These are phyloP conservation scores for Hypoxylon sp. DNA, from an alignment of 2,329 filamentous ascomycete species.

Conservation along the genomic window DNA sequence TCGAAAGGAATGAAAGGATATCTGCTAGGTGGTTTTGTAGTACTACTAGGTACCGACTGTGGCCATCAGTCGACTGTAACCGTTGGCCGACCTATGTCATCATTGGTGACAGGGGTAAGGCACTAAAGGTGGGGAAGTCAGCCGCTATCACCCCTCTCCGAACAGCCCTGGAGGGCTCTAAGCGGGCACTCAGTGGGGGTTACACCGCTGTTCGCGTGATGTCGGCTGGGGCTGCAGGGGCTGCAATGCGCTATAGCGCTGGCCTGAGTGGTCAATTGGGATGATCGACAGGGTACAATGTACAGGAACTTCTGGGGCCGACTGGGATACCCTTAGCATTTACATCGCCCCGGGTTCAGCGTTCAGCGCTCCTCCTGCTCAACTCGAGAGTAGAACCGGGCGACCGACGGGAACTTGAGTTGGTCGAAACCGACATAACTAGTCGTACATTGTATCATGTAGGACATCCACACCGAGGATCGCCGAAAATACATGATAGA, in stretches of 20 bases:
- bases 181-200: conserved; percentile 27
- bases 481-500: conserved; percentile 24
- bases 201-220: conserved; percentile 38
- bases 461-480: conserved; percentile 20
- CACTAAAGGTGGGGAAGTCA: conserved; percentile 31
- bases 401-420: conserved; percentile 14
- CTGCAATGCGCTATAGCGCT: conserved; percentile 1
- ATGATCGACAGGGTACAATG: conserved; percentile 4
- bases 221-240: conserved; percentile 7
- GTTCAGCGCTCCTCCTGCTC: background rate
- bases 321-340: background rate
- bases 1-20: conserved; percentile 20
- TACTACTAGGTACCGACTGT: conserved; percentile 18
- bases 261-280: conserved; percentile 12
- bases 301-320: background rate
- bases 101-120: conserved; percentile 26
- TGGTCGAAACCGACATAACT: conserved; percentile 2
- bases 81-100: conserved; percentile 32
- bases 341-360: background rate
- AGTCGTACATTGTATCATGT: conserved; percentile 6
- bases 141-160: conserved; percentile 29
- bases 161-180: conserved; percentile 15
- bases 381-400: background rate
- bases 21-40: conserved; percentile 16
- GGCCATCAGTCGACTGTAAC: conserved; percentile 11